Percentiles rank a stretch among this genome's conserved stretches.
phyloP scores from a whole-genome alignment of 495 filamentous ascomycete genomes.

The Aspergillus egyptiacus region DNA sequence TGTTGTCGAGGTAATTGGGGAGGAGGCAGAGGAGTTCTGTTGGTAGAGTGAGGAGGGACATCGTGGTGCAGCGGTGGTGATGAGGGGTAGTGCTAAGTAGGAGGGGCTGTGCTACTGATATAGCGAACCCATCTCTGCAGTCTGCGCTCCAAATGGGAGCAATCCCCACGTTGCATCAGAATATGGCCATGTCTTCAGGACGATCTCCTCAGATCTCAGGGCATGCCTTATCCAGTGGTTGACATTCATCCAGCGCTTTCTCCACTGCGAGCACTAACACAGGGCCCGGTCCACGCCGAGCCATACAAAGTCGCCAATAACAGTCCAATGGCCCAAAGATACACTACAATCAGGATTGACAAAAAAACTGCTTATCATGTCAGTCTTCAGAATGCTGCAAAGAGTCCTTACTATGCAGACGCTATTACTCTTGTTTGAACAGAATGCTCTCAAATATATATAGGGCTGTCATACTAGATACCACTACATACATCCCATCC shows the following conservation, averaged over 20 bases:
- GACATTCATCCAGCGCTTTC: neutral
- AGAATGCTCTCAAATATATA: no score
- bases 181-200: neutral
- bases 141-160: no score
- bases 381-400: no score
- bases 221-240: neutral
- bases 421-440: no score
- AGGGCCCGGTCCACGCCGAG: no score
- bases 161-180: no score
- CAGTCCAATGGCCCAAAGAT: neutral
- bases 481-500: no score
- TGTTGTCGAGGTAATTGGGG: constrained; percentile 29
- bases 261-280: neutral
- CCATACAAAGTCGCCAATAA: no score
- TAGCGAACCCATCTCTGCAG: no score
- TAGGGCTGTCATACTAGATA: no score
- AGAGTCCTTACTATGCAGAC: no score
- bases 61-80: neutral
- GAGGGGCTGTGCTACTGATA: neutral
- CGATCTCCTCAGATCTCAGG: neutral
- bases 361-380: no score
- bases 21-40: constrained; percentile 26
- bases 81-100: neutral
- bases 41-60: constrained; percentile 19
- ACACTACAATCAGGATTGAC: neutral